Conservation (phyloP, 768 basidiomycete species). For the Termitomyces sp. region DNA sequence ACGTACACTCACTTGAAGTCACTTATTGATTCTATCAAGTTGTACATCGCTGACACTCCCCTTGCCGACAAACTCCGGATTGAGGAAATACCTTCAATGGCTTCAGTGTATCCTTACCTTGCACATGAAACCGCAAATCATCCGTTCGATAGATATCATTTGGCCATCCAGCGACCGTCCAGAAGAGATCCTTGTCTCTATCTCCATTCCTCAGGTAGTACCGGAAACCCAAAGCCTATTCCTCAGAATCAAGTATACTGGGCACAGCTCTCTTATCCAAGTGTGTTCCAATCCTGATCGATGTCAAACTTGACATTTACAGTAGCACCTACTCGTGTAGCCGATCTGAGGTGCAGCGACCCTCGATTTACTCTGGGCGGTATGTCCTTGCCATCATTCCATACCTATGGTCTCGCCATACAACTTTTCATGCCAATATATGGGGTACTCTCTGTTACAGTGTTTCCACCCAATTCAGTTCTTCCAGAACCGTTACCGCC, state of each 20-base stretch:
- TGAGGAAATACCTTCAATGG: neutral
- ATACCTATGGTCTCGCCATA: slow-evolving; percentile 24
- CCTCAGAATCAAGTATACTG: slow-evolving; percentile 24
- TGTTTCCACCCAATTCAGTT: neutral
- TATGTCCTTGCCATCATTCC: slow-evolving; percentile 31
- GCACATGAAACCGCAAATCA: neutral
- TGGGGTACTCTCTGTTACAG: slow-evolving; percentile 10
- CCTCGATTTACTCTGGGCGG: slow-evolving; percentile 16
- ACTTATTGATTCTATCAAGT: slow-evolving; percentile 24
- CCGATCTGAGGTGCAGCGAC: slow-evolving; percentile 6
- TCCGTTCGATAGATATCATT: slow-evolving; percentile 21
- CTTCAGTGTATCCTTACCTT: neutral
- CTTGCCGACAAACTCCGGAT: slow-evolving; percentile 12
- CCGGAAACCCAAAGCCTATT: slow-evolving; percentile 40
- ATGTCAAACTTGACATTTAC: neutral
- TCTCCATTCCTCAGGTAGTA: slow-evolving; percentile 35
- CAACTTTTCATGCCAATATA: slow-evolving; percentile 23
- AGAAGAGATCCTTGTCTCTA: slow-evolving; percentile 18
- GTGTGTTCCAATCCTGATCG: neutral
- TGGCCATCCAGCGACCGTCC: neutral
- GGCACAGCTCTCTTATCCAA: slow-evolving; percentile 20
- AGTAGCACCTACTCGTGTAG: neutral
- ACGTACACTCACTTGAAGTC: slow-evolving; percentile 21
- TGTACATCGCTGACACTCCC: slow-evolving; percentile 19
- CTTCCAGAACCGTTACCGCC: slow-evolving; percentile 18